A percentile compares a stretch with the other conserved stretches of the same genome.
phyloP scores from a whole-genome alignment of 768 basidiomycete genomes.

The Pholiota molesta region DNA sequence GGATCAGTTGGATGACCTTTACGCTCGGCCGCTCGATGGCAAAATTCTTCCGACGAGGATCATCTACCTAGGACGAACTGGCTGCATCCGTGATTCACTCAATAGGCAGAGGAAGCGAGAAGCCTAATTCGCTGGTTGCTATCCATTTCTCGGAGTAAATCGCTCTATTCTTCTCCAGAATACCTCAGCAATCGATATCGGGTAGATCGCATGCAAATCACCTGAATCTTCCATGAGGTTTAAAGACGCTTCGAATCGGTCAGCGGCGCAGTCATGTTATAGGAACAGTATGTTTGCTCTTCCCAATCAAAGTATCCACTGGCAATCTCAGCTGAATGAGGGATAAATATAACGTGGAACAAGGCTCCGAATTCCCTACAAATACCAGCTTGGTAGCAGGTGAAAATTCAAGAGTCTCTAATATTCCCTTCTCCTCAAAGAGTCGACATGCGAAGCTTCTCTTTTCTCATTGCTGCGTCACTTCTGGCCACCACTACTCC shows the following conservation, averaged over 20 bases:
- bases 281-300: neutral
- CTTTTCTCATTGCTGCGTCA: neutral
- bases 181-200: neutral
- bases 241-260: neutral
- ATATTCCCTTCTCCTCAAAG: neutral
- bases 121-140: neutral
- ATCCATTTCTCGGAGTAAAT: neutral
- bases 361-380: neutral
- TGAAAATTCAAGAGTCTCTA: neutral
- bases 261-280: conserved; percentile 8
- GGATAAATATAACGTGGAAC: neutral
- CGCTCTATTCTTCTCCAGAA: neutral
- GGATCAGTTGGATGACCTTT: neutral
- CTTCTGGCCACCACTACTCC: conserved; percentile 8
- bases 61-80: neutral
- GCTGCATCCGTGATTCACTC: neutral
- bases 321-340: neutral
- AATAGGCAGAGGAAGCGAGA: neutral
- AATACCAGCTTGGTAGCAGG: conserved; percentile 1
- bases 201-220: neutral
- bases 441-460: conserved; percentile 1
- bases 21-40: neutral
- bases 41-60: neutral
- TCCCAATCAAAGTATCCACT: neutral
- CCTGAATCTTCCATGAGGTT: conserved; percentile 8